A percentile compares a stretch with the other conserved stretches of the same genome.
These are phyloP conservation scores for Nematocida sp. DNA, from an alignment of 371 early-diverging fungal genomes.

Conservation along the genomic window DNA sequence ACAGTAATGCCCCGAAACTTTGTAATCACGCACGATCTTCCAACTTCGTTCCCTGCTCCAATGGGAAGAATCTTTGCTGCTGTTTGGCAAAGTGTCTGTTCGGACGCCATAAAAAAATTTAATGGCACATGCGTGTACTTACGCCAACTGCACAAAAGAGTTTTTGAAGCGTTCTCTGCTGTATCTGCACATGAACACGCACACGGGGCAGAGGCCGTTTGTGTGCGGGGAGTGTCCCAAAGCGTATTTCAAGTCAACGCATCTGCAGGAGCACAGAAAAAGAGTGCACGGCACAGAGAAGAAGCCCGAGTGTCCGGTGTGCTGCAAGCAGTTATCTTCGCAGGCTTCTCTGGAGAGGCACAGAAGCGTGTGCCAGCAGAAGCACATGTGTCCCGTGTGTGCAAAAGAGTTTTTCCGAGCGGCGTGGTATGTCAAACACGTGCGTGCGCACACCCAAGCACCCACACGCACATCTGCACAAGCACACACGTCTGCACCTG, in stretches of 20 bases:
- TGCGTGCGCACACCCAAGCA: neutral
- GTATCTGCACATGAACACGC: conserved; percentile 40
- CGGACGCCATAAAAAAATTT: conserved; percentile 19
- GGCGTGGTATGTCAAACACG: conserved; percentile 18
- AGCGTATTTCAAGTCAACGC: conserved; percentile 19
- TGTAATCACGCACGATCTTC: conserved; percentile 86
- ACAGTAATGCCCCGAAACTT: conserved; percentile 88
- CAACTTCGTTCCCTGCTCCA: conserved; percentile 97
- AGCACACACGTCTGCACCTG: too few species aligned
- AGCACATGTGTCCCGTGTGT: conserved; percentile 7
- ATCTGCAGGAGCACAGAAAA: conserved; percentile 3
- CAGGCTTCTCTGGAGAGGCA: conserved; percentile 22
- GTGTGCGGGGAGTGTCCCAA: conserved; percentile 10
- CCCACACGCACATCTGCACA: neutral
- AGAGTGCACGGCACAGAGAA: neutral
- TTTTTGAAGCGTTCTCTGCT: conserved; percentile 43
- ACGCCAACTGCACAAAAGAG: neutral
- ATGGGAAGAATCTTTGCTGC: conserved; percentile 75
- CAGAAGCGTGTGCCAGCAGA: conserved; percentile 14
- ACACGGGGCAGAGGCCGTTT: conserved; percentile 15
- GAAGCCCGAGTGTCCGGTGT: neutral
- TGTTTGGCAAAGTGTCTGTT: conserved; percentile 44
- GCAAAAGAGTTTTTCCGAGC: conserved; percentile 16
- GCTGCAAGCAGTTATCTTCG: conserved; percentile 6
- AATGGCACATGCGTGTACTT: neutral